Percentiles rank a stretch among this genome's conserved stretches.
Evolutionary conservation across 1,139 yeast species (phyloP).

Genomic region (Hansenula sp.): DNA sequence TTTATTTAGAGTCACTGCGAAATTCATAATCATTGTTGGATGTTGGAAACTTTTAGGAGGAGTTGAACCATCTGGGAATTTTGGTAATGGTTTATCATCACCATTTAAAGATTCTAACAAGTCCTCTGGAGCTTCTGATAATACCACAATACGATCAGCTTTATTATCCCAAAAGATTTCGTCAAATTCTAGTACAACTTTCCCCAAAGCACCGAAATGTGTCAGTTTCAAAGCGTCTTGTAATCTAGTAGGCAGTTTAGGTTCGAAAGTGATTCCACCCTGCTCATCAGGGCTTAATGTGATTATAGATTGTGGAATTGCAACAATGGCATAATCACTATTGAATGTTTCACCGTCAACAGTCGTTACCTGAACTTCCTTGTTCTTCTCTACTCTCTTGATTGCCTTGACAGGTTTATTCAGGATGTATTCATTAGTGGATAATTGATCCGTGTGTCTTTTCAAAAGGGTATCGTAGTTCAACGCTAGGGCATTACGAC

Average conservation of each 20-base stretch:
- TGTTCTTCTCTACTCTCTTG: constrained; percentile 18
- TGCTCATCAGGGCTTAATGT: constrained; percentile 30
- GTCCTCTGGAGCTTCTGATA: constrained; percentile 34
- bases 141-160: constrained; percentile 46
- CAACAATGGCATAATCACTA: constrained; percentile 58
- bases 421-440: constrained; percentile 36
- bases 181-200: constrained; percentile 71
- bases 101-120: constrained; percentile 9
- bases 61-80: constrained; percentile 4
- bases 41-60: constrained; percentile 39
- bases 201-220: constrained; percentile 74
- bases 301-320: constrained; percentile 73
- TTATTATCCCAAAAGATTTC: constrained; percentile 58
- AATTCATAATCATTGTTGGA: constrained; percentile 49
- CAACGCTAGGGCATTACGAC: constrained; percentile 66
- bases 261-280: constrained; percentile 51
- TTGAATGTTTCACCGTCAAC: constrained; percentile 25
- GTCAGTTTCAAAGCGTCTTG: constrained; percentile 42
- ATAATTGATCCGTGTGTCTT: constrained; percentile 38
- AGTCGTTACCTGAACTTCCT: constrained; percentile 24
- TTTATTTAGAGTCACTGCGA: constrained; percentile 32
- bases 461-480: constrained; percentile 50
- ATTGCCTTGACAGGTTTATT: constrained; percentile 45
- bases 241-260: constrained; percentile 49
- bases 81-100: constrained; percentile 6